phyloP scores from a whole-genome alignment of 371 early-diverging fungal genomes.

The Chytridium lagenaria region DNA sequence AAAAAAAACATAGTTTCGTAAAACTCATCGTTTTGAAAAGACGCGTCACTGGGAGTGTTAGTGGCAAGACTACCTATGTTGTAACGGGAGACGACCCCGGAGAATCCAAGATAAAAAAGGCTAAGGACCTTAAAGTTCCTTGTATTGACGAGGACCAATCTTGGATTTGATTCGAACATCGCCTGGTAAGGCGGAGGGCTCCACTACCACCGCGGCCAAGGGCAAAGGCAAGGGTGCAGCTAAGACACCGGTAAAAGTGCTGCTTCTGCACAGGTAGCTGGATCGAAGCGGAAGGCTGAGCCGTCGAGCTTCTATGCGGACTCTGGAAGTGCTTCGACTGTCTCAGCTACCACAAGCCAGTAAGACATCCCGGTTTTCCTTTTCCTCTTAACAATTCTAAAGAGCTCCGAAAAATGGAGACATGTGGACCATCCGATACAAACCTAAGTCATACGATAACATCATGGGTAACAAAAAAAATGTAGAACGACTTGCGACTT shows the following conservation, averaged over 20 bases:
- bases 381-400: no score
- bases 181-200: slow-evolving; percentile 48
- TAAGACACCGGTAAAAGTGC: background rate
- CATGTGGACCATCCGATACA: slow-evolving; percentile 98
- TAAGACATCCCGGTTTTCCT: no score
- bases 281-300: background rate
- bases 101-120: slow-evolving; percentile 87
- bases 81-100: slow-evolving; percentile 96
- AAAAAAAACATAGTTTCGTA: background rate
- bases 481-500: slow-evolving; percentile 73
- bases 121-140: slow-evolving; percentile 71
- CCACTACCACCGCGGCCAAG: slow-evolving; percentile 30
- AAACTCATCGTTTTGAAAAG: slow-evolving; percentile 51
- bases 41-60: slow-evolving; percentile 81
- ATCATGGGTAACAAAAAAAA: slow-evolving; percentile 90
- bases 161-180: slow-evolving; percentile 76
- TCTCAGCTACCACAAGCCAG: no score
- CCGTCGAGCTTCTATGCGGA: background rate
- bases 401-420: slow-evolving; percentile 41
- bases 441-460: slow-evolving; percentile 82
- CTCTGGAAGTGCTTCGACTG: slow-evolving; percentile 12
- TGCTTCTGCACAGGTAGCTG: background rate
- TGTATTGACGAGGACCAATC: slow-evolving; percentile 90
- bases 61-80: slow-evolving; percentile 90
- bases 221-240: slow-evolving; percentile 21